A percentile compares a stretch with the other conserved stretches of the same genome.
Evolutionary conservation across 805 yeast species (phyloP).

Genomic region (Nematodospora valgi): DNA sequence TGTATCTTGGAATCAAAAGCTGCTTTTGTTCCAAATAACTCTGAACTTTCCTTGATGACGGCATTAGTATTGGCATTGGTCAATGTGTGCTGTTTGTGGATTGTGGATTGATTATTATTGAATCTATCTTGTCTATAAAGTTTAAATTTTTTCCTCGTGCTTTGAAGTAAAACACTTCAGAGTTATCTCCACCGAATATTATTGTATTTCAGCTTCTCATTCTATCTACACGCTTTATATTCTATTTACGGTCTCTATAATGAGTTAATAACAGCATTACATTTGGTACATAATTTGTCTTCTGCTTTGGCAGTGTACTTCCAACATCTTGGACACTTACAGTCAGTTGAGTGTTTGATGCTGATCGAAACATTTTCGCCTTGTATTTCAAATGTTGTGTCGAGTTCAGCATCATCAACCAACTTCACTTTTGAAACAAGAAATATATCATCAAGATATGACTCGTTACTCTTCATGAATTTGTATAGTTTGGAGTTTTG

Average conservation of each 20-base stretch:
- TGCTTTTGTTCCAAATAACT: constrained; percentile 17
- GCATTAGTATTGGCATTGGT: too few species aligned
- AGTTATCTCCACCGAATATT: too few species aligned
- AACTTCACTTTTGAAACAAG: constrained; percentile 55
- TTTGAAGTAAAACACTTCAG: too few species aligned
- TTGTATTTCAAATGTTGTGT: background rate
- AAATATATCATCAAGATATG: constrained; percentile 42
- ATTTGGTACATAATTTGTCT: constrained; percentile 62
- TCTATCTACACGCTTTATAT: too few species aligned
- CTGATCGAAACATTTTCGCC: background rate
- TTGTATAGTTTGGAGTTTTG: constrained; percentile 8
- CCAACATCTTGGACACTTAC: constrained; percentile 96
- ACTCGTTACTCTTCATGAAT: constrained; percentile 20
- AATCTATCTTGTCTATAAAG: too few species aligned
- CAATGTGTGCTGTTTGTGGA: too few species aligned
- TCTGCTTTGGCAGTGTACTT: constrained; percentile 54
- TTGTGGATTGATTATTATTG: too few species aligned
- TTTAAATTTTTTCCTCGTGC: too few species aligned
- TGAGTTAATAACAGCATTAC: constrained; percentile 39
- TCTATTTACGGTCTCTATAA: too few species aligned
- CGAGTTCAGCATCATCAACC: constrained; percentile 16
- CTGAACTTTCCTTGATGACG: constrained; percentile 13
- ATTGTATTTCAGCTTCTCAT: too few species aligned
- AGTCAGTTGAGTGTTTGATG: constrained; percentile 43
- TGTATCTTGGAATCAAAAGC: constrained; percentile 8